Conservation (phyloP, 208 protist genomes). For the Crithidia expoeki region DNA sequence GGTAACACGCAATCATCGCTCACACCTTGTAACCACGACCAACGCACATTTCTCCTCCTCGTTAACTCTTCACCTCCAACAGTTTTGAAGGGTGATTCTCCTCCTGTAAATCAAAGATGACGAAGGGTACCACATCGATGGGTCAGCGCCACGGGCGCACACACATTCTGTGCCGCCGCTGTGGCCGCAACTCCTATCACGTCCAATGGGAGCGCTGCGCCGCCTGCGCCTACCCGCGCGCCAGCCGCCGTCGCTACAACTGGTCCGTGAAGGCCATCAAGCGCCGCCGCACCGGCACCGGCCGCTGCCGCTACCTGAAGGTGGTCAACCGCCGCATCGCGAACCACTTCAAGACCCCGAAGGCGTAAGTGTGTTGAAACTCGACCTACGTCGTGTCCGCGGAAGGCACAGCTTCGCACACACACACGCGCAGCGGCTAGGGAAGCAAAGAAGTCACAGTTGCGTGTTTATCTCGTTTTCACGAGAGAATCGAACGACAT, state of each 20-base stretch:
- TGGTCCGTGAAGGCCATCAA: constrained; percentile 98
- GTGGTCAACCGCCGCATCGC: constrained; percentile 95
- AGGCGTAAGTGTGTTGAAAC: constrained; percentile 73
- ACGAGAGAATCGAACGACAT: constrained; percentile 65
- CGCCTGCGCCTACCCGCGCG: constrained; percentile 97
- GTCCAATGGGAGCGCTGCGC: constrained; percentile 98
- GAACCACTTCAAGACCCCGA: constrained; percentile 97
- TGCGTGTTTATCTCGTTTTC: background rate
- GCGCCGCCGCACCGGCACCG: constrained; percentile 98
- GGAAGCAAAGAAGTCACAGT: background rate
- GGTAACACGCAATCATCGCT: no score
- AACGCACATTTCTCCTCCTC: constrained; percentile 1
- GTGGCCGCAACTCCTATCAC: constrained; percentile 97
- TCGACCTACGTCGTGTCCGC: no score
- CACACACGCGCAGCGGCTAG: background rate
- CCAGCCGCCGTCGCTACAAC: constrained; percentile 96
- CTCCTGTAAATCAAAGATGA: constrained; percentile 56
- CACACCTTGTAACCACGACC: background rate
- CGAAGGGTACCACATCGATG: constrained; percentile 92
- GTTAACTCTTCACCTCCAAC: no score
- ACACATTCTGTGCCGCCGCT: constrained; percentile 97
- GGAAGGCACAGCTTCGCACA: background rate
- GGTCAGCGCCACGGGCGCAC: constrained; percentile 82
- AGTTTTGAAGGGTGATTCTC: constrained; percentile 27
- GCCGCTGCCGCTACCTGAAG: constrained; percentile 98